phyloP scores from a whole-genome alignment of 176 grass and related monocot species.

The Pontederia crassipes region DNA sequence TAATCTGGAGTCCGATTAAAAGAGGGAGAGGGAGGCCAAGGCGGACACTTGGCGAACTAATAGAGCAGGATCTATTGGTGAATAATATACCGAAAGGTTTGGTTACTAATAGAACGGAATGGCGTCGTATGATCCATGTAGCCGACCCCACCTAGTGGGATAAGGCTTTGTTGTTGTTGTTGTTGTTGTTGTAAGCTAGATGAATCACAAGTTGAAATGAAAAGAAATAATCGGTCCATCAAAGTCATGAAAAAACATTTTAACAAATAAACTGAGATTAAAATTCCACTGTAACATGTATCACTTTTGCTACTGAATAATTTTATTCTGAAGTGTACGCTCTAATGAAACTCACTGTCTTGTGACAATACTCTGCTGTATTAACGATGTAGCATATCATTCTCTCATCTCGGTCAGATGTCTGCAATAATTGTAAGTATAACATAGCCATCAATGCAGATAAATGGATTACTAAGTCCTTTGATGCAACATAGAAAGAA shows the following conservation, averaged over 20 bases:
- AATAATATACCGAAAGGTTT: no score
- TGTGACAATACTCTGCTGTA: constrained; percentile 97
- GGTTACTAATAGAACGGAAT: no score
- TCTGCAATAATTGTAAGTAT: constrained; percentile 46
- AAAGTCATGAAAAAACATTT: neutral
- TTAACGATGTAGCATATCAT: constrained; percentile 98
- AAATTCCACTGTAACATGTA: neutral
- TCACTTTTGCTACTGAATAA: no score
- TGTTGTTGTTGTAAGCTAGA: neutral
- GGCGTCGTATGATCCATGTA: no score
- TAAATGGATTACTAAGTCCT: neutral
- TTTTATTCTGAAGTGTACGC: neutral
- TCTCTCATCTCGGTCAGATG: constrained; percentile 88
- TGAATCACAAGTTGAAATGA: neutral
- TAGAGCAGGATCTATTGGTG: no score
- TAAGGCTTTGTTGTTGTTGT: no score
- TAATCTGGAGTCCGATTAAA: no score
- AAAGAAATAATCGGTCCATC: neutral
- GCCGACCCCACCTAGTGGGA: no score
- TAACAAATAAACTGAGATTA: neutral
- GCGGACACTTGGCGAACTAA: no score
- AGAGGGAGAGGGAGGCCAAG: no score
- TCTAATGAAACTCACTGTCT: constrained; percentile 51
- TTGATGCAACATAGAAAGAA: constrained; percentile 3
- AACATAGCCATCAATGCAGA: neutral